These are phyloP conservation scores for Chaetomium olivaceum DNA, from an alignment of 2,329 filamentous ascomycete genomes.

Conservation along the genomic window DNA sequence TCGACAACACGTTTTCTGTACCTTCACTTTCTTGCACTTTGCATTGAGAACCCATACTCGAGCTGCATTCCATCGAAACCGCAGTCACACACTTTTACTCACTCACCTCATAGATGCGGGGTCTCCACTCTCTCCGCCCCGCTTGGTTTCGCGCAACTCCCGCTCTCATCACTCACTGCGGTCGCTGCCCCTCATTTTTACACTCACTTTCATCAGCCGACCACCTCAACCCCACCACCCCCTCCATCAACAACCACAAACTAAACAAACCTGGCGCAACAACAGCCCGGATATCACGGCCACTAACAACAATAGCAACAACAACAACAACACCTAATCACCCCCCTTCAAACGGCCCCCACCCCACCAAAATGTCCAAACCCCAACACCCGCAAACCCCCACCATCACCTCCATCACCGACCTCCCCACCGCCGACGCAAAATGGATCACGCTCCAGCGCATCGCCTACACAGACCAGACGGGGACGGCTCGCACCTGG, in stretches of 20 bases:
- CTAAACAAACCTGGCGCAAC: background rate
- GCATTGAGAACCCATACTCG: background rate
- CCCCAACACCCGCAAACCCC: conserved; percentile 45
- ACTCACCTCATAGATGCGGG: conserved; percentile 11
- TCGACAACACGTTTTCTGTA: background rate
- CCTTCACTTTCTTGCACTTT: background rate
- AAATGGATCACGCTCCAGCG: conserved; percentile 59
- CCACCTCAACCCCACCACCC: background rate
- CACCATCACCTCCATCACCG: conserved; percentile 47
- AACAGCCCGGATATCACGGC: background rate
- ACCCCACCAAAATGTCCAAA: conserved; percentile 39
- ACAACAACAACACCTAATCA: background rate
- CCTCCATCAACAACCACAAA: background rate
- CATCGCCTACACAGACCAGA: conserved; percentile 59
- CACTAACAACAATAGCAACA: background rate
- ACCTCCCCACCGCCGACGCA: conserved; percentile 52
- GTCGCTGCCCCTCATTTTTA: conserved; percentile 4
- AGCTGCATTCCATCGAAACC: background rate
- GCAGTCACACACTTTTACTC: background rate
- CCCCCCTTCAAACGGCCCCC: background rate
- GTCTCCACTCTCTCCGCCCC: conserved; percentile 17
- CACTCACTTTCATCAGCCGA: conserved; percentile 4
- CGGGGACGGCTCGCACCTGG: conserved; percentile 56
- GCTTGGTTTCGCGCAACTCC: conserved; percentile 1
- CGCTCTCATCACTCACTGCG: background rate